Evolutionary conservation across 352 stramenopile species (phyloP).

Genomic region (Pythium folliculosum): DNA sequence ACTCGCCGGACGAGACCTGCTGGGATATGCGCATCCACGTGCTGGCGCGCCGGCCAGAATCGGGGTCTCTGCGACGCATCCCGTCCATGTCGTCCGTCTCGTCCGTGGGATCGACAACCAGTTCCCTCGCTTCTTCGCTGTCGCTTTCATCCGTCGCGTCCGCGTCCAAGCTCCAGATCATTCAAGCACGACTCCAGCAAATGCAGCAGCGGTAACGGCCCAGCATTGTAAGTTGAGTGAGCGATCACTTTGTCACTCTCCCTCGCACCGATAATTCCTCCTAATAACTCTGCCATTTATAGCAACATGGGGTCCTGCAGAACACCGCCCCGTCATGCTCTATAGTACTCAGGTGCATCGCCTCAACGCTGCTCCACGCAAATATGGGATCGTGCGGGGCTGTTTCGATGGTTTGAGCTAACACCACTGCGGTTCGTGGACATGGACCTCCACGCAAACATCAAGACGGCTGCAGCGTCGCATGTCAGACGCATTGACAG

Average conservation of each 20-base stretch:
- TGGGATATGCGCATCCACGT: conserved; percentile 75
- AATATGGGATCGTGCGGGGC: too few species aligned
- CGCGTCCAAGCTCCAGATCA: conserved; percentile 54
- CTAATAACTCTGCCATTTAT: conserved; percentile 27
- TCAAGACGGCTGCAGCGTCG: too few species aligned
- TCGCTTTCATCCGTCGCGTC: conserved; percentile 33
- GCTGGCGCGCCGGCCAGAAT: conserved; percentile 18
- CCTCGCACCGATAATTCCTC: too few species aligned
- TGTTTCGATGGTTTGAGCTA: too few species aligned
- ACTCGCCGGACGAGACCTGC: conserved; percentile 21
- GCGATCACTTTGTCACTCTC: too few species aligned
- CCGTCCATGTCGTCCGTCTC: conserved; percentile 26
- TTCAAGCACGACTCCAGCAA: conserved; percentile 57
- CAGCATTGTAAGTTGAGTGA: too few species aligned
- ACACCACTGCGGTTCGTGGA: too few species aligned
- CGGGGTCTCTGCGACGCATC: not conserved
- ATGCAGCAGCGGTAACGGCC: conserved; percentile 33
- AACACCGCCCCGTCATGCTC: too few species aligned
- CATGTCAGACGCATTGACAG: not conserved
- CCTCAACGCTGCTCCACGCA: too few species aligned
- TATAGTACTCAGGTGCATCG: too few species aligned
- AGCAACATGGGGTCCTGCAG: not conserved
- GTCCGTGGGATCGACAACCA: conserved; percentile 18
- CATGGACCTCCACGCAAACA: too few species aligned
- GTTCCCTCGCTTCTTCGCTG: conserved; percentile 16